A percentile compares a stretch with the other conserved stretches of the same genome.
Conservation (phyloP, 495 filamentous ascomycete species). For the Neurospora sp. region DNA sequence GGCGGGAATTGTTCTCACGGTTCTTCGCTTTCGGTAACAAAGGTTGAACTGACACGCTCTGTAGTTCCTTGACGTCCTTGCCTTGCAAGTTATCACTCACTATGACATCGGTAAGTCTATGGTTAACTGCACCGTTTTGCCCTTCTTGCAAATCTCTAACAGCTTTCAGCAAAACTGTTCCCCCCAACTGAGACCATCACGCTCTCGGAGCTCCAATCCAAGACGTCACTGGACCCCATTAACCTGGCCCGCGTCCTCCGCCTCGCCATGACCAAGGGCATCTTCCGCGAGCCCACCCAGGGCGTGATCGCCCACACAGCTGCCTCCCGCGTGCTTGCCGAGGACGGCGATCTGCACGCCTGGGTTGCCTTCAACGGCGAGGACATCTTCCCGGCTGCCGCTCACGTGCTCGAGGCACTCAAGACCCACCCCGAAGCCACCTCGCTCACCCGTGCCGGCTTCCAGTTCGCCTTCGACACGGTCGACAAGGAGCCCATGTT, state of each 20-base stretch:
- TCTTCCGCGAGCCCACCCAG: slow-evolving; percentile 44
- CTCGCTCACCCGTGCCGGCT: slow-evolving; percentile 33
- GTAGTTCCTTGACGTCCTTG: slow-evolving; percentile 30
- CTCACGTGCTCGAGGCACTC: slow-evolving; percentile 29
- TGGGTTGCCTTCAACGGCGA: slow-evolving; percentile 44
- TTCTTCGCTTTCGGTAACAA: background rate
- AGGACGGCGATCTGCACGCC: slow-evolving; percentile 30
- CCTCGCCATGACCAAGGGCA: slow-evolving; percentile 43
- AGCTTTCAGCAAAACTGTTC: slow-evolving; percentile 25
- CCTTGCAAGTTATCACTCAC: slow-evolving; percentile 29
- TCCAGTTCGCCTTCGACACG: slow-evolving; percentile 37
- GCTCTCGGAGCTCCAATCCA: slow-evolving; percentile 32
- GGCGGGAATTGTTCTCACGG: background rate
- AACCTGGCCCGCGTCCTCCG: slow-evolving; percentile 44
- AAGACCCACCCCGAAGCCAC: slow-evolving; percentile 30
- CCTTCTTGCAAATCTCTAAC: slow-evolving; percentile 3
- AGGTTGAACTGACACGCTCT: background rate
- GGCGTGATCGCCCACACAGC: slow-evolving; percentile 45
- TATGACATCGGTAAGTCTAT: slow-evolving; percentile 25
- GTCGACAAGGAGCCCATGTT: slow-evolving; percentile 41
- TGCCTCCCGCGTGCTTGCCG: slow-evolving; percentile 33
- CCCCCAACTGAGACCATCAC: slow-evolving; percentile 29
- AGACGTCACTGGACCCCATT: slow-evolving; percentile 29
- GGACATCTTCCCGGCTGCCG: slow-evolving; percentile 38
- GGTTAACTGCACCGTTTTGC: background rate